Evolutionary conservation across 306 rosid species (phyloP), one percentile per base, ranked within the genome.

Genomic region (Begonia masoniana): DNA sequence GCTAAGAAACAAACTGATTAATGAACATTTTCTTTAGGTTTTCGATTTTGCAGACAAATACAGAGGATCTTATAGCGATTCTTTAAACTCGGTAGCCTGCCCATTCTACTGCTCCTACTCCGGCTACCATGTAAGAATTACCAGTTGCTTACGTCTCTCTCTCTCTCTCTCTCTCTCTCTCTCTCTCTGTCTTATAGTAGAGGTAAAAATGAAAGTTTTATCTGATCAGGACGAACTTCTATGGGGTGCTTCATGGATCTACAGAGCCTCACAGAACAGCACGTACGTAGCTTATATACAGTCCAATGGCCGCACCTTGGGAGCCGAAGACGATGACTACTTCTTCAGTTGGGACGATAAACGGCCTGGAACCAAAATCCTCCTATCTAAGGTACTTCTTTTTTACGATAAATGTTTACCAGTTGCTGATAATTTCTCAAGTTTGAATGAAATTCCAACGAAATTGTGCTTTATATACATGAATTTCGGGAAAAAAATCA

Each of bases 71-170:
- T 89, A 89, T 46, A 85, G 89, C 42, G 89, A 85, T 67, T 74
- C 87, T 53, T 75, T 89, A 47, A 63, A 63, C 9, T 82, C 97
- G 0, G 82, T 50, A 17, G 94, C 74, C 49, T 89, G 97, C 70
- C 97, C 91, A 45, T 89, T 89, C 71, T 88, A 85, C 60, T 89
- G 97, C 70, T 89, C 95, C 47, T 89, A 82, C 73, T 85, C 94
- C 3, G 94, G 94, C 65, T 85, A 78, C 72, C 80, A 89, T 58
- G 95, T 88, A 72, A 65, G 77, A 49, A 15, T 17, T 31, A 31
- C 7, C 39, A 31, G 24, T 31, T 3, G 39, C 39, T 23, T 23
- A 41, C 43, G 52, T 50, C 13, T 35, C 17, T 10, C 23, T 24
- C 52, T 17, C 19, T 17, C 19, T 17, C 19, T 17, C 19, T 17